Conservation (phyloP, 2,329 filamentous ascomycete species). For the Trichoderma arundinaceum region DNA sequence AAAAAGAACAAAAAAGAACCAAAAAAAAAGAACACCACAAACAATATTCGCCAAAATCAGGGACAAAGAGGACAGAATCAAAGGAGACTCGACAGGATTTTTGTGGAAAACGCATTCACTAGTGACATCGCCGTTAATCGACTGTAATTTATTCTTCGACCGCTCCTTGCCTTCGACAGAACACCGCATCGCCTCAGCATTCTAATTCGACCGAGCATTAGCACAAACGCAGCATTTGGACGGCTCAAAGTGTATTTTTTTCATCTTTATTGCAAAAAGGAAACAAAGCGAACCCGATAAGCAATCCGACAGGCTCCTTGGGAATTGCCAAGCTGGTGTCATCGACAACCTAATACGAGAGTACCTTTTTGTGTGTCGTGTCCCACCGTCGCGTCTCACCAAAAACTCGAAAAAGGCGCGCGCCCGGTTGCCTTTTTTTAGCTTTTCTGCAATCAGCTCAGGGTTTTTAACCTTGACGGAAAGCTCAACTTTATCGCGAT, state of each 20-base stretch:
- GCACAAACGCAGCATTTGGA: slow-evolving; percentile 25
- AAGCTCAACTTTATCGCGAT: slow-evolving; percentile 15
- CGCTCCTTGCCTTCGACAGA: slow-evolving; percentile 37
- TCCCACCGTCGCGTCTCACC: slow-evolving; percentile 6
- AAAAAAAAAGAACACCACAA: slow-evolving; percentile 18
- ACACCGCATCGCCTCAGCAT: slow-evolving; percentile 18
- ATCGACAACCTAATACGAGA: slow-evolving; percentile 8
- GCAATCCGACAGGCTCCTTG: no score
- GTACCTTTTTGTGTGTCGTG: slow-evolving; percentile 4
- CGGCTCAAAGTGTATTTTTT: slow-evolving; percentile 14
- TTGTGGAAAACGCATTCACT: slow-evolving; percentile 41
- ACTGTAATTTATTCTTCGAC: slow-evolving; percentile 43
- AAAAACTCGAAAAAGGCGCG: slow-evolving; percentile 2
- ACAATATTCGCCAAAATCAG: slow-evolving; percentile 30
- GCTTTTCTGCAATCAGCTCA: not conserved
- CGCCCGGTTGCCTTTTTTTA: slow-evolving; percentile 4
- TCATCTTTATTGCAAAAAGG: not conserved
- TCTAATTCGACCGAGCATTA: slow-evolving; percentile 30
- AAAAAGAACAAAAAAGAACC: not conserved
- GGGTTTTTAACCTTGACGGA: slow-evolving; percentile 10
- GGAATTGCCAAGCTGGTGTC: slow-evolving; percentile 3
- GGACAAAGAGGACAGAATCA: slow-evolving; percentile 19
- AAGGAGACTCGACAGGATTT: slow-evolving; percentile 33
- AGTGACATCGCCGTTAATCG: slow-evolving; percentile 44
- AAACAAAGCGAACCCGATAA: not conserved